Percentiles rank a stretch among this genome's conserved stretches.
Evolutionary conservation across 768 basidiomycete genomes (phyloP).

Genomic region (Termitomyces sp.): DNA sequence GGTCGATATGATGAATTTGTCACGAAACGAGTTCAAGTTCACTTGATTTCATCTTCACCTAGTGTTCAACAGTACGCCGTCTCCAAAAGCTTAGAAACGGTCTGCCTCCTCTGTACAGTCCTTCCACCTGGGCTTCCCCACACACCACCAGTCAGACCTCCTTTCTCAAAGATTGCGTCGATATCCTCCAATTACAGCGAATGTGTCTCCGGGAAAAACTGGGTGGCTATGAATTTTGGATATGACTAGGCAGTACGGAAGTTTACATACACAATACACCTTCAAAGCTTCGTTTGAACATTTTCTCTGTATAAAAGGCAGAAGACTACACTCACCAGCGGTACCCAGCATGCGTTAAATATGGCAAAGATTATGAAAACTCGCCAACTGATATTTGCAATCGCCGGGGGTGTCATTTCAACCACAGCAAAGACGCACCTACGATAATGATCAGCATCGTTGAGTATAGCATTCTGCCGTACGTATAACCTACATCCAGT

Average conservation of each 20-base stretch:
- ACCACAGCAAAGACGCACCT: slow-evolving; percentile 35
- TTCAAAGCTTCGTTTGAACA: not conserved
- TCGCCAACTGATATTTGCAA: slow-evolving; percentile 36
- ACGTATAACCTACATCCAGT: slow-evolving; percentile 22
- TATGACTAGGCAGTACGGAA: not conserved
- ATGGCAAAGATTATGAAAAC: slow-evolving; percentile 42
- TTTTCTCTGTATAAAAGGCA: not conserved
- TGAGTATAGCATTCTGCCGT: not conserved
- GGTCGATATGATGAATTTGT: too few species aligned
- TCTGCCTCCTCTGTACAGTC: slow-evolving; percentile 19
- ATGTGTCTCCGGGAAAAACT: slow-evolving; percentile 30
- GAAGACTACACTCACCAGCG: slow-evolving; percentile 27
- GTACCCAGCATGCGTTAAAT: slow-evolving; percentile 38
- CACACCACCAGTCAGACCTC: slow-evolving; percentile 35
- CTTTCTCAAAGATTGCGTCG: slow-evolving; percentile 34
- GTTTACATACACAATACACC: slow-evolving; percentile 11
- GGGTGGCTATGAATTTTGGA: not conserved
- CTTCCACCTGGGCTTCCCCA: slow-evolving; percentile 28
- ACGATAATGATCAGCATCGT: not conserved
- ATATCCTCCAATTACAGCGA: slow-evolving; percentile 34
- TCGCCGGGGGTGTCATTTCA: slow-evolving; percentile 36
- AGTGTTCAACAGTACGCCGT: not conserved
- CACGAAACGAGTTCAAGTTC: too few species aligned
- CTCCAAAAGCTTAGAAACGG: not conserved
- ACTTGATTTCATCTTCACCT: too few species aligned